Conservation (phyloP, 495 filamentous ascomycete genomes). For the Aspergillus indologenus region DNA sequence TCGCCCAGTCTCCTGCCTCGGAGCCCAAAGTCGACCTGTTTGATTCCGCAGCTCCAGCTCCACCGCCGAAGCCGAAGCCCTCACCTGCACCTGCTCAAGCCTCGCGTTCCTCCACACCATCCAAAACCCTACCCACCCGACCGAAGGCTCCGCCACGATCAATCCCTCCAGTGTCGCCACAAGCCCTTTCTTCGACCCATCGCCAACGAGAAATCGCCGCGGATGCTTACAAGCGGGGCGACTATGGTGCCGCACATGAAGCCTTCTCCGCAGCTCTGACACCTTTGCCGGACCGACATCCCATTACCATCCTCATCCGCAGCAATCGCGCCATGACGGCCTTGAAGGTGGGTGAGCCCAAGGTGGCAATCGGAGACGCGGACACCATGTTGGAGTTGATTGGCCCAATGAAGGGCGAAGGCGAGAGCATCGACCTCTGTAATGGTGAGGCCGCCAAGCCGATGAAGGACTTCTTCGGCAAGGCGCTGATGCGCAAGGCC, state of each 20-base stretch:
- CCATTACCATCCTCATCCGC: constrained; percentile 77
- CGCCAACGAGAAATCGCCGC: constrained; percentile 75
- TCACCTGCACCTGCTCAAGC: constrained; percentile 30
- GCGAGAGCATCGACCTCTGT: constrained; percentile 70
- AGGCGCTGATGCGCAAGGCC: constrained; percentile 89
- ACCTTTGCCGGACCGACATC: constrained; percentile 75
- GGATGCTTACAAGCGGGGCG: constrained; percentile 87
- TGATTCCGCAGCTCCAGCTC: constrained; percentile 41
- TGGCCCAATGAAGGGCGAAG: constrained; percentile 71
- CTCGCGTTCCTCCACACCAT: constrained; percentile 23
- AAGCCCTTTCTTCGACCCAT: constrained; percentile 68
- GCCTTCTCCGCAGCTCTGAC: constrained; percentile 74
- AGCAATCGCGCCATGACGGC: constrained; percentile 89
- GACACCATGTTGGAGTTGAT: constrained; percentile 79
- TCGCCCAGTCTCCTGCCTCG: constrained; percentile 39
- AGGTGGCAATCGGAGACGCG: constrained; percentile 76
- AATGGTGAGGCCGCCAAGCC: constrained; percentile 66
- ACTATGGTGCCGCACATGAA: constrained; percentile 80
- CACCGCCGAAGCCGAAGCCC: constrained; percentile 28
- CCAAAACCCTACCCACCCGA: constrained; percentile 41
- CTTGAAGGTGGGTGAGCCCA: constrained; percentile 85
- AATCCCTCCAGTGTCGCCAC: constrained; percentile 64
- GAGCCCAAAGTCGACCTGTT: constrained; percentile 58
- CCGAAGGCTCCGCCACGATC: constrained; percentile 55
- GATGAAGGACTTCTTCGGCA: constrained; percentile 90